phyloP scores from a whole-genome alignment of 2,329 filamentous ascomycete species.

The Malbranchea cinnamomea region DNA sequence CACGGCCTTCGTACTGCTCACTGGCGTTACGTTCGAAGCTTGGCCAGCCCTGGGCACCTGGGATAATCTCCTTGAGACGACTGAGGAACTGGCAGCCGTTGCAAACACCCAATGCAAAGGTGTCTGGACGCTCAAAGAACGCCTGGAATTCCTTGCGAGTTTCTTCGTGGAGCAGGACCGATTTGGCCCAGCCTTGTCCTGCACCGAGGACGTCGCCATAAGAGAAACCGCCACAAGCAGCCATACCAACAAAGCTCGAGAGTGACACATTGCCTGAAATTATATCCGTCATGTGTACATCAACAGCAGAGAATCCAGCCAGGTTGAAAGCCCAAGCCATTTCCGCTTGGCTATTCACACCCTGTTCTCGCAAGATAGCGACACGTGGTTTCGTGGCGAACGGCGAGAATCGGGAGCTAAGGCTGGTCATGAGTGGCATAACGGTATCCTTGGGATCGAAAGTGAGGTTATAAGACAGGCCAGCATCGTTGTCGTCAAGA shows the following conservation, averaged over 20 bases:
- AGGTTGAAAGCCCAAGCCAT: conserved; percentile 93
- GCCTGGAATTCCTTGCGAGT: conserved; percentile 62
- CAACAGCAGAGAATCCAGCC: conserved; percentile 80
- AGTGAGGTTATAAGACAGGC: conserved; percentile 68
- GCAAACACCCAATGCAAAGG: conserved; percentile 86
- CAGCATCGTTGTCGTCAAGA: conserved; percentile 59
- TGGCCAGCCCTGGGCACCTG: conserved; percentile 69
- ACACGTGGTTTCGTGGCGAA: conserved; percentile 58
- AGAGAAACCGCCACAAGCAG: conserved; percentile 92
- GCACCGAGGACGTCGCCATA: conserved; percentile 87
- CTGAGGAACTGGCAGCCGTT: conserved; percentile 96
- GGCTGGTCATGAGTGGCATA: conserved; percentile 49
- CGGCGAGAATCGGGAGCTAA: conserved; percentile 39
- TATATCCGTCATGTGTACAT: conserved; percentile 91
- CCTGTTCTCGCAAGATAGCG: conserved; percentile 87
- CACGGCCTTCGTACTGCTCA: conserved; percentile 80
- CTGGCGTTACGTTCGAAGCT: conserved; percentile 72
- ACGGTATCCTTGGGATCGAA: conserved; percentile 68
- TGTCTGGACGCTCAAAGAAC: conserved; percentile 81
- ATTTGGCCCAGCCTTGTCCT: conserved; percentile 94
- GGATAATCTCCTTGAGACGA: conserved; percentile 67
- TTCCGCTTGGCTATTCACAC: conserved; percentile 90
- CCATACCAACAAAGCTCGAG: conserved; percentile 69
- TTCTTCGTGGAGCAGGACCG: conserved; percentile 67
- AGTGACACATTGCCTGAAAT: conserved; percentile 68